Base-by-base conservation (phyloP, 768 basidiomycete genomes). In the Boletus bicolor region DNA sequence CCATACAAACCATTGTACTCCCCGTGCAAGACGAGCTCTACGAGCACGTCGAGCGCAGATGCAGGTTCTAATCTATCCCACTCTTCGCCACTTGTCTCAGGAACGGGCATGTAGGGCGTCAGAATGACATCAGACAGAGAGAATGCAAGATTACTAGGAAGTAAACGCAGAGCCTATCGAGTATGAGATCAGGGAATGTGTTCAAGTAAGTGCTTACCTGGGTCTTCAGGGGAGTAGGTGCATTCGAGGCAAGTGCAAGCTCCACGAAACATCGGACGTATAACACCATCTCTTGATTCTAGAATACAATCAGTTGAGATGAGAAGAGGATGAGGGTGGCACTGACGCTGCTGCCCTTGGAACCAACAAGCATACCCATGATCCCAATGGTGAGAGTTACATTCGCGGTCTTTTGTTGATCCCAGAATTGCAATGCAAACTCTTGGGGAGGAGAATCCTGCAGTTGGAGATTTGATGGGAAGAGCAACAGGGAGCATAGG, bases 401-500 rank as follows among this genome's bases (percentile, higher is more conserved):
- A 65, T 97, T 98, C 24, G 81, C 73, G n/a, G 81, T 73, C 71
- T 98, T 99, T 69, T 93, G 90, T 41, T 85, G 81, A 61, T 95
- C 92, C 97, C 97, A 99, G 71, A 93, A 93, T 68, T 99, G 97
- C 44, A 98, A 74, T 1, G 94, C 88, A 71, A 98, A 98, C 59
- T 91, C 88, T 68, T 97, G 91, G 1, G 87, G 89, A n/a, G 81
- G 79, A 6, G 76, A 64, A 51, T 82, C 80, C 52, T 81, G 78
- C 26, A 81, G 69, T 34, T 81, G 80, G 1, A 90, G 70, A 44
- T 76, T 79, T 30, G 83, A 79, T 32, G 87, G 89, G 70, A 86
- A 93, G 44, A 83, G 84, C 43, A 89, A 79, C 24, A 87, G 79
- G 28, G 80, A 84, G 58, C 85, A 82, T 55, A 94, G 64, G 53